Evolutionary conservation across 2,329 filamentous ascomycete species (phyloP).

Genomic region (Colletotrichum australisinense): DNA sequence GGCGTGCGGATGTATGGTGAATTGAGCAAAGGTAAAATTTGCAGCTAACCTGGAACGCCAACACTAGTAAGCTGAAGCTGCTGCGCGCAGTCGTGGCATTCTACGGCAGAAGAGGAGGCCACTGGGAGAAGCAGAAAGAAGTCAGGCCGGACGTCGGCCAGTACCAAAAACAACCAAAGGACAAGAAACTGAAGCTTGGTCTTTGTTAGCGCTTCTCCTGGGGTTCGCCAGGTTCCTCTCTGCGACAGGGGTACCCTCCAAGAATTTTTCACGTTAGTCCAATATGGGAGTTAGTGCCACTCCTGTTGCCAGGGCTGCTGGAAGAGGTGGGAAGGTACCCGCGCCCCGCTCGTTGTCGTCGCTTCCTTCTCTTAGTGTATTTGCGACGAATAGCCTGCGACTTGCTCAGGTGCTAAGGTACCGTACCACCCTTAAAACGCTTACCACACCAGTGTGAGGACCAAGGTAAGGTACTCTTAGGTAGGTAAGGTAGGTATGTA

Average conservation of each 20-base stretch:
- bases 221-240: constrained; percentile 26
- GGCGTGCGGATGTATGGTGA: not conserved
- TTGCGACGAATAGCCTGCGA: constrained; percentile 18
- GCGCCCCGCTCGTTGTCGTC: not conserved
- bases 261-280: constrained; percentile 12
- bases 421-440: not conserved
- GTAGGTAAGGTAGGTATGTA: not conserved
- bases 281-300: not conserved
- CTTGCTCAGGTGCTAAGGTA: not conserved
- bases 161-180: not conserved
- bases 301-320: constrained; percentile 29
- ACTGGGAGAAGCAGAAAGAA: constrained; percentile 1
- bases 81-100: not conserved
- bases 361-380: constrained; percentile 7
- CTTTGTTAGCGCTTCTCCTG: constrained; percentile 17
- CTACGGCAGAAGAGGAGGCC: not conserved
- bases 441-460: not conserved
- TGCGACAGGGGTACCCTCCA: constrained; percentile 27
- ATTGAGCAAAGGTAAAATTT: not conserved
- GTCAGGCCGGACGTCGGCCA: not conserved
- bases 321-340: constrained; percentile 6
- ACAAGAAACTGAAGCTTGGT: constrained; percentile 29
- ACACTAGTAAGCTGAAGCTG: not conserved
- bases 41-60: not conserved
- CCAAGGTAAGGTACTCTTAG: not conserved